Percentiles rank a stretch among this genome's conserved stretches.
Conservation (phyloP, 129 eudicot species). For the Oenanthe sinensis region DNA sequence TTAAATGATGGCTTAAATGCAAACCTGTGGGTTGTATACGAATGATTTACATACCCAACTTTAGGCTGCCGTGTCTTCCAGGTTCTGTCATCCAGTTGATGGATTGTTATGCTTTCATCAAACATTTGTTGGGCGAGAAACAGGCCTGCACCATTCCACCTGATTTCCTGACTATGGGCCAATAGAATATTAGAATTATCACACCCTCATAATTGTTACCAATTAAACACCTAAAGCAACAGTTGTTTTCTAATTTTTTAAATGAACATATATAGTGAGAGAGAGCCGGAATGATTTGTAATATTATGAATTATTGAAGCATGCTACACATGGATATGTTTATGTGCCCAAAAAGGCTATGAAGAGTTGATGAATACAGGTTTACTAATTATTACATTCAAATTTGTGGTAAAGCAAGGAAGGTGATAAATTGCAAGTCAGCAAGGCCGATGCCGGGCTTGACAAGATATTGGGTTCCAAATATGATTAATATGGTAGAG, state of each 20-base stretch:
- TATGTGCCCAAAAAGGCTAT: not conserved
- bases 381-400: not conserved
- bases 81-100: too few relatives aligned
- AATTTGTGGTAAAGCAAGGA: not conserved
- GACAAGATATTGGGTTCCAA: not conserved
- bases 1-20: not conserved
- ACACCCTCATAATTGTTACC: not conserved
- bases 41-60: too few relatives aligned
- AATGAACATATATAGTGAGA: too few relatives aligned
- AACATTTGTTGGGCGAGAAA: too few relatives aligned
- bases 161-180: not conserved
- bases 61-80: not conserved
- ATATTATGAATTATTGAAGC: too few relatives aligned
- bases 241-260: too few relatives aligned
- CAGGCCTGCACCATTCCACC: not conserved
- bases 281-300: too few relatives aligned
- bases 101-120: not conserved
- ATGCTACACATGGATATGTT: not conserved
- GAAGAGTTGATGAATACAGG: not conserved
- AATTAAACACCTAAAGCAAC: too few relatives aligned
- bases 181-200: not conserved
- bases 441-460: not conserved
- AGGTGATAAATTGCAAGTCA: not conserved
- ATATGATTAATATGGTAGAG: not conserved
- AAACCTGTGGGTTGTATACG: not conserved